Conservation (phyloP, 768 basidiomycete genomes). For the Termitomyces bulborhizus region DNA sequence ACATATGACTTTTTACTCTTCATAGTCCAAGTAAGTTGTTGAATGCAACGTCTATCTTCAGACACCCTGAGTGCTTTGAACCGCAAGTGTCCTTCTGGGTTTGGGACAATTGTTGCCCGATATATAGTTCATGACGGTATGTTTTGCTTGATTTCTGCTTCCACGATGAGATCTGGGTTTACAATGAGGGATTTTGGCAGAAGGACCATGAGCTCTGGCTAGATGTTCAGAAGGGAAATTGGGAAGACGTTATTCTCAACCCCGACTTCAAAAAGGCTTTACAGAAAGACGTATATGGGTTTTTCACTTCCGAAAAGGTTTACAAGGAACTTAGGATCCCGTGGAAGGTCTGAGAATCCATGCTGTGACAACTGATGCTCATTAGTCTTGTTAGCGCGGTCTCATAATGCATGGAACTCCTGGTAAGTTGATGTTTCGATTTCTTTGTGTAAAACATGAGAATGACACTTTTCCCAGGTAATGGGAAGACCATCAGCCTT, state of each 20-base stretch:
- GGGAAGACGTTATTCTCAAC: conserved; percentile 72
- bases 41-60: neutral
- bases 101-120: conserved; percentile 23
- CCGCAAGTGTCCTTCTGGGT: conserved; percentile 25
- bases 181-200: conserved; percentile 62
- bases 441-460: neutral
- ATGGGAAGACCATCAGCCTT: conserved; percentile 80
- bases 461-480: conserved; percentile 35
- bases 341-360: conserved; percentile 57
- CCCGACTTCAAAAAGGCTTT: conserved; percentile 60
- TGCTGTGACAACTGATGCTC: neutral
- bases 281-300: conserved; percentile 71
- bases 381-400: conserved; percentile 47
- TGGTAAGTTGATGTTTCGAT: conserved; percentile 27
- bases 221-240: conserved; percentile 58
- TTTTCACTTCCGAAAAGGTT: conserved; percentile 68
- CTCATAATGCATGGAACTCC: conserved; percentile 82
- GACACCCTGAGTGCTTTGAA: neutral
- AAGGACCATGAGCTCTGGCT: conserved; percentile 59
- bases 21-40: conserved; percentile 35
- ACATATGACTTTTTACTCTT: conserved; percentile 52
- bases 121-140: conserved; percentile 59
- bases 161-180: conserved; percentile 75
- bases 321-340: conserved; percentile 75
- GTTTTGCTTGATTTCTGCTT: neutral